Conservation (phyloP, 108 stramenopile species). For the Cyclostephanos tholiformis region DNA sequence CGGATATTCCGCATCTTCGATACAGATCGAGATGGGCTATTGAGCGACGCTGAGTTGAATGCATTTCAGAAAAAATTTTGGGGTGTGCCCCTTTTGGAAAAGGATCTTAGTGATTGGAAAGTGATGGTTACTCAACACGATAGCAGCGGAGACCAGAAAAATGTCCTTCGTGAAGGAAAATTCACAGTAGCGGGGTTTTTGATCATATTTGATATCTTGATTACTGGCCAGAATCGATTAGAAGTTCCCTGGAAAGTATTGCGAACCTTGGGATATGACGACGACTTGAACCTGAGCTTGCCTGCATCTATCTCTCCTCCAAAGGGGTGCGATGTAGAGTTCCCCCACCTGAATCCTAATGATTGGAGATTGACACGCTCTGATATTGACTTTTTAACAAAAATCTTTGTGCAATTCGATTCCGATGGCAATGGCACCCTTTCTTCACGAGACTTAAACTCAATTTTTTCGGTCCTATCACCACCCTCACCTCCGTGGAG, state of each 20-base stretch:
- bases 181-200: slow-evolving; percentile 80
- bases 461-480: slow-evolving; percentile 70
- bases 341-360: slow-evolving; percentile 16
- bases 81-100: slow-evolving; percentile 60
- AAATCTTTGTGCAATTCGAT: slow-evolving; percentile 73
- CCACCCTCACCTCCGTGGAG: slow-evolving; percentile 77
- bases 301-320: slow-evolving; percentile 51
- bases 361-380: slow-evolving; percentile 55
- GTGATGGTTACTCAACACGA: slow-evolving; percentile 53
- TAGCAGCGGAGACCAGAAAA: slow-evolving; percentile 47
- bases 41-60: slow-evolving; percentile 75
- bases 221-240: slow-evolving; percentile 72
- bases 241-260: slow-evolving; percentile 83
- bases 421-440: slow-evolving; percentile 68
- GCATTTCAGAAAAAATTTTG: slow-evolving; percentile 72
- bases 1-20: slow-evolving; percentile 85
- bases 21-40: slow-evolving; percentile 66
- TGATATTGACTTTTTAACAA: slow-evolving; percentile 62
- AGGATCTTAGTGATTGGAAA: slow-evolving; percentile 78
- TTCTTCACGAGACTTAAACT: slow-evolving; percentile 54
- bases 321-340: slow-evolving; percentile 12
- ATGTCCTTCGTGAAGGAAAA: slow-evolving; percentile 66
- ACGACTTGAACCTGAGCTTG: slow-evolving; percentile 64
- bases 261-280: slow-evolving; percentile 75
- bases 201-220: slow-evolving; percentile 82